These are phyloP conservation scores for Parachaetomium inaequale DNA, from an alignment of 495 filamentous ascomycete genomes.

Conservation along the genomic window DNA sequence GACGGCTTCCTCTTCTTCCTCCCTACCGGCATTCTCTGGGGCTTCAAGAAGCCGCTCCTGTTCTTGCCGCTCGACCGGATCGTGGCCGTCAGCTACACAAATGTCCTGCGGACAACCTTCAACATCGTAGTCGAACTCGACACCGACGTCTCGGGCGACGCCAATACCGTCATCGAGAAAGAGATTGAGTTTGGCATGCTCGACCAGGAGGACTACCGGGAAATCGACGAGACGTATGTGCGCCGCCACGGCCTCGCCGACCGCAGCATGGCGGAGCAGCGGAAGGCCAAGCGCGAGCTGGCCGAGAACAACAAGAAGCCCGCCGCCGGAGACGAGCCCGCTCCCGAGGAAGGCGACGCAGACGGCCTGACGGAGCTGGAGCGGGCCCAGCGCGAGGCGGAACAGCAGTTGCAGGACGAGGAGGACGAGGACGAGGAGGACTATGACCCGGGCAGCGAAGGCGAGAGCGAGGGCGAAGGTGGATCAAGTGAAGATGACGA, in stretches of 20 bases:
- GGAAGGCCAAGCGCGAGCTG: conserved; percentile 68
- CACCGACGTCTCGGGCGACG: conserved; percentile 19
- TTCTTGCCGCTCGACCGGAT: conserved; percentile 80
- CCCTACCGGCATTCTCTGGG: conserved; percentile 81
- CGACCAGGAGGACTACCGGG: conserved; percentile 77
- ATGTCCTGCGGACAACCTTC: conserved; percentile 86
- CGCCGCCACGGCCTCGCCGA: conserved; percentile 80
- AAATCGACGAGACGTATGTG: conserved; percentile 76
- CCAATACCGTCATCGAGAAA: conserved; percentile 42
- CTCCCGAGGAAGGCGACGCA: conserved; percentile 51
- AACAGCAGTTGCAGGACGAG: conserved; percentile 55
- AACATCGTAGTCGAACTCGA: conserved; percentile 75
- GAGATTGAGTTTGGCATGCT: conserved; percentile 85
- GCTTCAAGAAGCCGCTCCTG: conserved; percentile 89
- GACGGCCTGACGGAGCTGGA: conserved; percentile 58
- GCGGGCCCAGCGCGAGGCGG: conserved; percentile 50
- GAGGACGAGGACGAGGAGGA: conserved; percentile 90
- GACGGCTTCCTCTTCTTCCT: conserved; percentile 93
- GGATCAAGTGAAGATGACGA: conserved; percentile 49
- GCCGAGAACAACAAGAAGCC: conserved; percentile 42
- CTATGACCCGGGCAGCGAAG: conserved; percentile 76
- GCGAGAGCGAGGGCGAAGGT: conserved; percentile 67
- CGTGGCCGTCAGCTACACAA: conserved; percentile 81
- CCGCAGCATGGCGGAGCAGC: conserved; percentile 81
- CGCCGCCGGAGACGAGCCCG: conserved; percentile 62